These are phyloP conservation scores for Platanus orientalis DNA, from an alignment of 164 flowering plant species.

Conservation along the genomic window DNA sequence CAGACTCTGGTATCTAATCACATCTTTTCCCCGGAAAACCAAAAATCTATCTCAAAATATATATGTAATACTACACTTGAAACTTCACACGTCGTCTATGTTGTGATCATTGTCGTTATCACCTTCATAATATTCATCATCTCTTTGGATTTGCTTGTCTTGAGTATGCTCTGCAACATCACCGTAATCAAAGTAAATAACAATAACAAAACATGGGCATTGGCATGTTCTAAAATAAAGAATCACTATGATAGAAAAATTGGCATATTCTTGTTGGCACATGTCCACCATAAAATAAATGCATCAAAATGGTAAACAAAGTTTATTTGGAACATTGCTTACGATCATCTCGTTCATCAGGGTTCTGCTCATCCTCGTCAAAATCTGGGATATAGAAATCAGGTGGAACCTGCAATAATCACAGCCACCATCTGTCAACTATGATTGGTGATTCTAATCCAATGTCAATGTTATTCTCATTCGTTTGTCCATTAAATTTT, in stretches of 20 bases:
- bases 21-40: too few species aligned
- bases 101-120: conserved; percentile 88
- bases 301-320: neutral
- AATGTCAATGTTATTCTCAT: too few species aligned
- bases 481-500: too few species aligned
- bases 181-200: neutral
- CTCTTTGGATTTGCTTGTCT: conserved; percentile 92
- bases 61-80: neutral
- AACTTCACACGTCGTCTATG: conserved; percentile 46
- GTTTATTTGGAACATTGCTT: conserved; percentile 31
- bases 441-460: neutral
- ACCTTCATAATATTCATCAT: conserved; percentile 89
- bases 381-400: conserved; percentile 92
- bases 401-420: conserved; percentile 75
- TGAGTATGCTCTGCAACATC: conserved; percentile 66
- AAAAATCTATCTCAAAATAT: too few species aligned
- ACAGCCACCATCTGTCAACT: neutral
- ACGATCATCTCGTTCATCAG: conserved; percentile 90
- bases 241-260: too few species aligned
- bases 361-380: conserved; percentile 88
- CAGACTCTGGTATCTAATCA: too few species aligned
- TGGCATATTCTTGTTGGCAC: too few species aligned
- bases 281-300: neutral
- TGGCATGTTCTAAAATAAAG: neutral
- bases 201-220: neutral